Percentiles rank a stretch among this genome's conserved stretches.
These are phyloP conservation scores for Bremia lactucae DNA, from an alignment of 352 stramenopile species.

Conservation along the genomic window DNA sequence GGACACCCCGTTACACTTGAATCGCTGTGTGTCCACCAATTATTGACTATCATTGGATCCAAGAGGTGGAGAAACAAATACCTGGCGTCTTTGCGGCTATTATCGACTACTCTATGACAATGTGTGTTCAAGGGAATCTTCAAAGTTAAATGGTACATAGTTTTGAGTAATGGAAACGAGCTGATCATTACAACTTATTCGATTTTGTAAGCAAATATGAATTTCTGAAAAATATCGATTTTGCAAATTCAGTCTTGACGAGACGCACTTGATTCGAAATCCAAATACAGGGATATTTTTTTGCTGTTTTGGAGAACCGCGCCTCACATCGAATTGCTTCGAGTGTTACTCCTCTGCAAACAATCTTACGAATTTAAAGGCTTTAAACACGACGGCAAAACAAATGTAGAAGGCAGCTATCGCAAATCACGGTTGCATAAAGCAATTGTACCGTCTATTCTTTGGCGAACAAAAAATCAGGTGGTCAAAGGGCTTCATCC, in stretches of 20 bases:
- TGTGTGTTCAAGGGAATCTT: conserved; percentile 30
- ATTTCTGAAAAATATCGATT: conserved; percentile 40
- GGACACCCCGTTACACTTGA: too few species aligned
- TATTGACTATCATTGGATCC: conserved; percentile 91
- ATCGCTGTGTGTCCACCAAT: conserved; percentile 92
- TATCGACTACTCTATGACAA: conserved; percentile 68
- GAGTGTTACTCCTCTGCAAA: conserved; percentile 96
- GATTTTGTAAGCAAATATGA: conserved; percentile 76
- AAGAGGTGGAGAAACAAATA: conserved; percentile 86
- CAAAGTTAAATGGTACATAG: conserved; percentile 18
- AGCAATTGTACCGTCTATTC: conserved; percentile 93
- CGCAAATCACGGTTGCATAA: conserved; percentile 89
- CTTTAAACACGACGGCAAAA: conserved; percentile 65
- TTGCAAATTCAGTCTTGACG: conserved; percentile 91
- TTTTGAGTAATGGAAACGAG: conserved; percentile 5
- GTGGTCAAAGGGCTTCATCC: conserved; percentile 94
- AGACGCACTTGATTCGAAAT: conserved; percentile 97
- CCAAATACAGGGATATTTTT: conserved; percentile 83
- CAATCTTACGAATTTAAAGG: conserved; percentile 93
- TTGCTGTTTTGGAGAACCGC: conserved; percentile 66
- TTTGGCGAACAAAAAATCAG: conserved; percentile 92
- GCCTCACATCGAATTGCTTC: conserved; percentile 88
- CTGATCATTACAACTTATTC: conserved; percentile 81
- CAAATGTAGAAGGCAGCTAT: conserved; percentile 71
- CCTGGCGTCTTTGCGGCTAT: conserved; percentile 40